Percentiles rank a stretch among this genome's conserved stretches.
phyloP scores from a whole-genome alignment of 306 rosid genomes.

The Carpinus fangiana region DNA sequence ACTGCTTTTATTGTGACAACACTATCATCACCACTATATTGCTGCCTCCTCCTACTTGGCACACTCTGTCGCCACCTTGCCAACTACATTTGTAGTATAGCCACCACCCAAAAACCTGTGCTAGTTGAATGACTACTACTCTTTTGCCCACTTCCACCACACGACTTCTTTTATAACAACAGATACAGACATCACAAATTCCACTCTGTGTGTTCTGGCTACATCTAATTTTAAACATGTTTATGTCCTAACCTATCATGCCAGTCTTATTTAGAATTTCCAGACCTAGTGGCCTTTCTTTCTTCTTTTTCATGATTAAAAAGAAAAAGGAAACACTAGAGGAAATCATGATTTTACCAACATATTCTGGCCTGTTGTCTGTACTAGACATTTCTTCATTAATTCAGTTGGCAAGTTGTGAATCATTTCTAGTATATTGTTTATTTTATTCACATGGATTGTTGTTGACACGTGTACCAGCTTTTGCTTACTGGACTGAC shows the following conservation, averaged over 20 bases:
- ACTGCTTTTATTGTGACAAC: neutral
- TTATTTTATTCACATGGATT: conserved; percentile 26
- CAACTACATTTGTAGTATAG: neutral
- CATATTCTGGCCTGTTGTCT: conserved; percentile 10
- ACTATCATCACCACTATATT: neutral
- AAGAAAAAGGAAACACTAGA: neutral
- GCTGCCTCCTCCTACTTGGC: neutral
- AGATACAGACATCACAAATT: neutral
- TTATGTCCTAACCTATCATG: neutral
- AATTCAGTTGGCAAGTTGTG: conserved; percentile 16
- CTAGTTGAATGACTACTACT: neutral
- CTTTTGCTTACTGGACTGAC: conserved; percentile 76
- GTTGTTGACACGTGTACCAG: conserved; percentile 45
- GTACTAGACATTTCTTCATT: conserved; percentile 17
- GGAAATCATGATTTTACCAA: neutral
- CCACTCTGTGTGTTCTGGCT: neutral
- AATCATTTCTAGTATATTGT: conserved; percentile 15
- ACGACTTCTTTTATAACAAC: neutral
- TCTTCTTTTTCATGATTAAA: too few species aligned
- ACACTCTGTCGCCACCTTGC: neutral
- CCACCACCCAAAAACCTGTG: neutral
- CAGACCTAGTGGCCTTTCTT: neutral
- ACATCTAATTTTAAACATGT: neutral
- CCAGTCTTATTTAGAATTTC: neutral
- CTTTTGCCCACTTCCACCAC: neutral